Base-by-base conservation (phyloP, 768 basidiomycete genomes). In the Pholiota conissans region DNA sequence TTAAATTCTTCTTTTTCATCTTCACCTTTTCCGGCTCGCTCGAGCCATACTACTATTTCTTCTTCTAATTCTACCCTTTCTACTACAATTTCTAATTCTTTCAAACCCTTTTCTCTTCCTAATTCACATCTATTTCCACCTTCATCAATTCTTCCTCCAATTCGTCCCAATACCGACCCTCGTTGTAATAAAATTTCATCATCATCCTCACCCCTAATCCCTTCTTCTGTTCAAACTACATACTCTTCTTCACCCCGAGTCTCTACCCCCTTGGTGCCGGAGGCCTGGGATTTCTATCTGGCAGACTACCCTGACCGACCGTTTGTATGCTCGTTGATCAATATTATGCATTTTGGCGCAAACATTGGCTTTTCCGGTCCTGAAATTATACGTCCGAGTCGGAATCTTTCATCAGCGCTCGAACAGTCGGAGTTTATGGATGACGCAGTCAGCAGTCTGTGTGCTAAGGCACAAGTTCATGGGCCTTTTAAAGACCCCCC, bases 401-500 rank as follows among this genome's bases (percentile, higher is more conserved):
- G 28, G 5, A 74, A 72, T 39, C 61, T 73, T 18, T 64, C 65
- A 35, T 70, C 71, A 3, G 68, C 71, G 0, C n/a, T 55, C 13
- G 63, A 66, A 6, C 20, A 61, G 11, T 9, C n/a, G 0, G 22
- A 13, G 1, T 58, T 61, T 29, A 57, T 59, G 34, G 57, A 58
- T 34, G 22, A 34, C 1, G 22, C 57, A 2, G 52, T 63, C n/a
- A 1, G 13, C 3, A 50, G 10, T 0, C 37, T 61, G 10, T 10
- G 54, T 10, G 16, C 27, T 7, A 53, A 57, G 7, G 11, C 9
- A 9, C 65, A 62, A 0, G 57, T 60, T 5, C 56, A 45, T 22
- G 69, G 72, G 1, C 72, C 69, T 2, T 71, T 68, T n/a, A n/a
- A n/a, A n/a, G n/a, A n/a, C n/a, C n/a, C n/a, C n/a, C 46, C 0